Evolutionary conservation across 1,284 basidiomycete species (phyloP), one percentile per base, ranked within the genome.

Genomic region (Ustilago nuda): DNA sequence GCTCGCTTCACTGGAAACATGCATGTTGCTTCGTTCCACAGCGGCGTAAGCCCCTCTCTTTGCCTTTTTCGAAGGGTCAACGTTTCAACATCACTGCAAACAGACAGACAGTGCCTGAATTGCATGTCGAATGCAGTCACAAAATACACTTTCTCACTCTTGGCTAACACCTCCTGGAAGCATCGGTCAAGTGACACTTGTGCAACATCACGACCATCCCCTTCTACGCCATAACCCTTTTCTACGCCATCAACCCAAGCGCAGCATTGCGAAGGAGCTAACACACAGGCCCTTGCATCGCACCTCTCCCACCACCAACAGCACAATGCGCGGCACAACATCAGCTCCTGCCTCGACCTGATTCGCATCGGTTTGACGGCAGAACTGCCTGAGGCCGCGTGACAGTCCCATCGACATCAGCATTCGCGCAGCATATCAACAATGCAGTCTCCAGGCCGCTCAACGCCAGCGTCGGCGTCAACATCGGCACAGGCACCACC

Each of bases 401-500:
- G 33, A n/a, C 51, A 19, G 4, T 50, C 30, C 19, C 46, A 36
- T 32, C 32, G 6, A 8, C 37, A 8, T 12, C 58, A 61, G 15
- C 59, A 61, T 41, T 41, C 39, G 19, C 7, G 37, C 19, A 43
- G n/a, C 8, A 32, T 2, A 36, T 39, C 27, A 17, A 30, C 17
- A 41, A 41, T 11, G 12, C 19, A 52, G 3, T 53, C 48, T 35
- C 23, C 54, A 2, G 52, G 37, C 33, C 15, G 30, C 4, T 13
- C 68, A n/a, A 35, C 62, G 8, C 30, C 50, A 6, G 30, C 46
- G 32, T 46, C 64, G 19, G 27, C 62, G 11, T 35, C 55, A 5
- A 33, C 37, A 32, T 45, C 67, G 17, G 23, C 60, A n/a, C 60
- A 45, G 17, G 3, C 43, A 27, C 43, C 53, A 62, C 30, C 61